Evolutionary conservation across 2,329 filamentous ascomycete genomes (phyloP).

Genomic region (Penicillium sp.): DNA sequence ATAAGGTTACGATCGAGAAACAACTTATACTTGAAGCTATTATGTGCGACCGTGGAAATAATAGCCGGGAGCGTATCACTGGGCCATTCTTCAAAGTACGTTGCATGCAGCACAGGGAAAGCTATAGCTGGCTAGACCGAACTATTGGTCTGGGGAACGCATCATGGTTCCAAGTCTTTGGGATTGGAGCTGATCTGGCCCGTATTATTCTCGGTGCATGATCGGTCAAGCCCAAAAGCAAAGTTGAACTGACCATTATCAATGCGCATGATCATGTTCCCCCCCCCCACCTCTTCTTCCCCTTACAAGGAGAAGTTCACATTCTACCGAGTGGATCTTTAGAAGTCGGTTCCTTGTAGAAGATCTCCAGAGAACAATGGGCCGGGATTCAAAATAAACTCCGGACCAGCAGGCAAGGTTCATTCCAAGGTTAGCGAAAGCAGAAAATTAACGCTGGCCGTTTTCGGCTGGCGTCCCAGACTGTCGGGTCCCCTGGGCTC

Average conservation of each 20-base stretch:
- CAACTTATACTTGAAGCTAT: no score
- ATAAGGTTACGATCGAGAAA: no score
- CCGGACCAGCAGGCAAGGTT: no score
- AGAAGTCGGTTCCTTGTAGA: not conserved
- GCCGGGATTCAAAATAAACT: not conserved
- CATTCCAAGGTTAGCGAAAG: no score
- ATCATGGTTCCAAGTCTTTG: not conserved
- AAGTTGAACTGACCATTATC: not conserved
- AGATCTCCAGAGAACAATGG: not conserved
- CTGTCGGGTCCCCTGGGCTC: not conserved
- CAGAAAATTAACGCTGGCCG: not conserved
- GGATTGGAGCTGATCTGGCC: not conserved
- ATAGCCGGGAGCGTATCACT: not conserved
- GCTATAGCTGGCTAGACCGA: not conserved
- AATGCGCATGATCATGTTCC: not conserved
- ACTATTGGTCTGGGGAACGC: not conserved
- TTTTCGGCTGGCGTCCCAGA: not conserved
- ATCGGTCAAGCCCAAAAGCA: not conserved
- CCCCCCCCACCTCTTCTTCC: not conserved
- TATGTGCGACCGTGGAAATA: not conserved
- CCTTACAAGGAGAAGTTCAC: not conserved
- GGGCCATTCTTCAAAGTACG: not conserved
- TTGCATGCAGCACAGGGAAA: not conserved
- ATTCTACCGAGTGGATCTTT: not conserved
- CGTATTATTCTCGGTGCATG: not conserved